Percentiles rank a stretch among this genome's conserved stretches.
These are phyloP conservation scores for Cylindrotheca closterium DNA, from an alignment of 108 stramenopile genomes.

Conservation along the genomic window DNA sequence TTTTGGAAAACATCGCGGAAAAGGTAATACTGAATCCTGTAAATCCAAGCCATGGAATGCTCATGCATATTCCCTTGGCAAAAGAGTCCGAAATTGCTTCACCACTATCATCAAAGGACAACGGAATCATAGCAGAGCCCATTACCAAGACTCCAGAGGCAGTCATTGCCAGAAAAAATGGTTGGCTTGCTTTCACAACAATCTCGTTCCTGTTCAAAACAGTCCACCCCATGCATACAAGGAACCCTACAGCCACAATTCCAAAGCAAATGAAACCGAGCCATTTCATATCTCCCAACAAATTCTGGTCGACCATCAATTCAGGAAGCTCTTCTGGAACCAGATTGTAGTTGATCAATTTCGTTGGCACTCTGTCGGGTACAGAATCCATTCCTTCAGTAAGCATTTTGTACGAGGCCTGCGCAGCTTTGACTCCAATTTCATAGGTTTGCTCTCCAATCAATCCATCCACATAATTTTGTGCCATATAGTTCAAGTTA, in stretches of 20 bases:
- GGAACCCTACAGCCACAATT: background rate
- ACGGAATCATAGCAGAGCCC: slow-evolving; percentile 29
- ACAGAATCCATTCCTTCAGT: background rate
- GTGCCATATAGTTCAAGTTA: slow-evolving; percentile 5
- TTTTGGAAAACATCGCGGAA: slow-evolving; percentile 44
- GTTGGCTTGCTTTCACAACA: slow-evolving; percentile 34
- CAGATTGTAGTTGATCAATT: slow-evolving; percentile 5
- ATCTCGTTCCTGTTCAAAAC: background rate
- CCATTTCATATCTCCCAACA: slow-evolving; percentile 13
- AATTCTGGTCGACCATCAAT: slow-evolving; percentile 17
- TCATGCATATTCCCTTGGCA: slow-evolving; percentile 47
- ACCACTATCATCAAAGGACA: slow-evolving; percentile 23
- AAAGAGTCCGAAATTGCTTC: no score
- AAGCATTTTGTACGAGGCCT: slow-evolving; percentile 1
- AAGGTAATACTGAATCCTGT: slow-evolving; percentile 45
- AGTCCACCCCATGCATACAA: slow-evolving; percentile 1
- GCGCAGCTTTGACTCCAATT: slow-evolving; percentile 18
- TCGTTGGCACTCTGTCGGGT: slow-evolving; percentile 3
- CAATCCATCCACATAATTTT: slow-evolving; percentile 32
- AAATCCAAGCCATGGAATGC: slow-evolving; percentile 32
- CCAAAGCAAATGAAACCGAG: slow-evolving; percentile 16
- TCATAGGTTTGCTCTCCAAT: slow-evolving; percentile 44
- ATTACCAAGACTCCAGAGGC: slow-evolving; percentile 15
- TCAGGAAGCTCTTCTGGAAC: slow-evolving; percentile 33
- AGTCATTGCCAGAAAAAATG: slow-evolving; percentile 39